Evolutionary conservation across 768 basidiomycete species (phyloP), one percentile per base, ranked within the genome.

Genomic region (Asterophora parasitica): DNA sequence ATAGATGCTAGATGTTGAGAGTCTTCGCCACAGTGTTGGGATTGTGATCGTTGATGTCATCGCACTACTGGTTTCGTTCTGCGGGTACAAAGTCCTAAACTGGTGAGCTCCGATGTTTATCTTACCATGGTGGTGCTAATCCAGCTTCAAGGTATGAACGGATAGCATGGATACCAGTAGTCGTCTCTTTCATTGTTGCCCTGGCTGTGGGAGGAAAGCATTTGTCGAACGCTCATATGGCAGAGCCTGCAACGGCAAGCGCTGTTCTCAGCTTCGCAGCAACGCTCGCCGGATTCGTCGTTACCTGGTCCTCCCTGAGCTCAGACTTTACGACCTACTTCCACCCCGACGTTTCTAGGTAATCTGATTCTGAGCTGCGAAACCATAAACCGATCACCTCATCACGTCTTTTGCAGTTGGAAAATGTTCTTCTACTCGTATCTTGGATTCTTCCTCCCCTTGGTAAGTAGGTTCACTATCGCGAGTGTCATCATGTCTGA

Each of bases 261-360:
- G 58, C 69, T 0, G 60, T 92, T 40, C 64, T 92, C 23, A 78
- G 75, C 32, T 92, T 88, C 46, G 82, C 76, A 1, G 79, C 82
- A 4, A 81, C 80, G 1, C 63, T 90, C 13, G 84, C 85, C 1
- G 90, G 88, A 0, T 91, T 86, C 52, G 74, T 81, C 1, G 72
- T 90, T 50, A 80, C 82, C 0, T 90, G 71, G 54, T 72, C 78
- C 1, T 62, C 76, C 0, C 60, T 88, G 50, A 75, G 78, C 13
- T 82, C 85, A 5, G 90, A 92, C 56, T 91, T 86, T 58, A 83
- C 86, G 5, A 81, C 72, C 44, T 91, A 91, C 62, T 83, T 78
- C 61, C 66, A 69, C 8, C 74, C 80, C 0, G 65, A 71, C 7
- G 81, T 79, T 4, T 72, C 84, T 0, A 78, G 79, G 84, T 82